phyloP scores from a whole-genome alignment of 129 eudicot species.

The Saussurea involucrata region DNA sequence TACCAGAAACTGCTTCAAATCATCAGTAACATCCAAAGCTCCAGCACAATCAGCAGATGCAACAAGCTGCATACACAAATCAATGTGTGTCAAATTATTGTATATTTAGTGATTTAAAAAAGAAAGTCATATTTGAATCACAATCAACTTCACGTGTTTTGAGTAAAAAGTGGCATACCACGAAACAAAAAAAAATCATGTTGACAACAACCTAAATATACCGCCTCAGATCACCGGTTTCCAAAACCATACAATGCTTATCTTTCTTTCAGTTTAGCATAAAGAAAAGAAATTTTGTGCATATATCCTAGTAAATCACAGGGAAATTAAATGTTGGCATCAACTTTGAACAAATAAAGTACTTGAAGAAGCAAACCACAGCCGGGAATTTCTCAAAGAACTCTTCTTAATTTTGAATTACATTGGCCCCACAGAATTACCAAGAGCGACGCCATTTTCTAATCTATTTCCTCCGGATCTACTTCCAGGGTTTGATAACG shows the following conservation, averaged over 20 bases:
- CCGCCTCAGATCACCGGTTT: not conserved
- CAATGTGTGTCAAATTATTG: no score
- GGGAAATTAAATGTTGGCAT: not conserved
- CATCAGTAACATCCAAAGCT: no score
- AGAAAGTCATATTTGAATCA: no score
- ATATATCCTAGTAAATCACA: not conserved
- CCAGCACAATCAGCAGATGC: no score
- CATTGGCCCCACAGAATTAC: no score
- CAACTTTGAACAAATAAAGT: not conserved
- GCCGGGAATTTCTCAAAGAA: not conserved
- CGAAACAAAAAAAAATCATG: not conserved
- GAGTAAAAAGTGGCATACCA: conserved; percentile 7
- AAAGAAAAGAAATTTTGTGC: not conserved
- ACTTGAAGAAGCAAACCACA: not conserved
- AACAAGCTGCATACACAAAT: no score
- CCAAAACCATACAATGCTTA: not conserved
- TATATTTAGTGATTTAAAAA: no score
- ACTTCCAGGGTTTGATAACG: not conserved
- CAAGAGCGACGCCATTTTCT: no score
- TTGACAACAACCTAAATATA: conserved; percentile 6
- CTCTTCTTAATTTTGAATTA: not conserved
- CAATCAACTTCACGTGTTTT: no score
- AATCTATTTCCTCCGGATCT: no score
- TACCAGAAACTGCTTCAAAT: no score
- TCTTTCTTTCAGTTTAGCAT: no score